Percentiles rank a stretch among this genome's conserved stretches.
phyloP scores from a whole-genome alignment of 2,329 filamentous ascomycete species.

The Aspergillus brasiliensis region DNA sequence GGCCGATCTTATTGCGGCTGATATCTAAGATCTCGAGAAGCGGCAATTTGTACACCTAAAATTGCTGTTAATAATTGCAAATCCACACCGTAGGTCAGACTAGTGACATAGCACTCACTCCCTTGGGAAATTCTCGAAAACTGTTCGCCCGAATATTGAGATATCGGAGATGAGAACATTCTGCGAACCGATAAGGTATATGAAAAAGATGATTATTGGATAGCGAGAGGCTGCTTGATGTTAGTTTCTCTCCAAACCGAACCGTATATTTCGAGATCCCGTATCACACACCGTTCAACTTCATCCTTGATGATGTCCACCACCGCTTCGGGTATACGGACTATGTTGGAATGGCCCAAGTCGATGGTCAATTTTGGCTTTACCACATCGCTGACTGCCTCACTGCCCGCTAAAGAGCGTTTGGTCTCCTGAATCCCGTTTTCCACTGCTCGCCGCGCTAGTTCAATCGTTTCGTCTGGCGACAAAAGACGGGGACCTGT shows the following conservation, averaged over 20 bases:
- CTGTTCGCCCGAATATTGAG: conserved; percentile 54
- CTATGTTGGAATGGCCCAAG: conserved; percentile 53
- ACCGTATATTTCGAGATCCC: not conserved
- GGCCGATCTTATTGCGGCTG: conserved; percentile 79
- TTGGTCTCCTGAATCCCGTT: conserved; percentile 51
- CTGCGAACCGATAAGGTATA: conserved; percentile 51
- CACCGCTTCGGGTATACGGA: conserved; percentile 51
- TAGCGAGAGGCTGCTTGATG: conserved; percentile 46
- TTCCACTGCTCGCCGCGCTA: conserved; percentile 49
- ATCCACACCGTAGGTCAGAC: not conserved
- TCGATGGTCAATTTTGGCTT: conserved; percentile 55
- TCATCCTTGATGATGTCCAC: conserved; percentile 56
- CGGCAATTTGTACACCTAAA: conserved; percentile 78
- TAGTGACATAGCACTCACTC: conserved; percentile 50
- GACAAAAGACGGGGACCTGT: conserved; percentile 35
- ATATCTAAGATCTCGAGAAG: conserved; percentile 92
- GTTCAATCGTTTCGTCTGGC: conserved; percentile 49
- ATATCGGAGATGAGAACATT: conserved; percentile 52
- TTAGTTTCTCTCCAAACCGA: conserved; percentile 15
- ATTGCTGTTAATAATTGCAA: conserved; percentile 21
- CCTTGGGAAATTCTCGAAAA: conserved; percentile 63
- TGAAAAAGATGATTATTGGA: conserved; percentile 55
- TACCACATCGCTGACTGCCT: conserved; percentile 49
- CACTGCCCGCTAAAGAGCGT: conserved; percentile 49
- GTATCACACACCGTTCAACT: conserved; percentile 49